phyloP scores from a whole-genome alignment of 768 basidiomycete genomes.

The Lactarius psammicola region DNA sequence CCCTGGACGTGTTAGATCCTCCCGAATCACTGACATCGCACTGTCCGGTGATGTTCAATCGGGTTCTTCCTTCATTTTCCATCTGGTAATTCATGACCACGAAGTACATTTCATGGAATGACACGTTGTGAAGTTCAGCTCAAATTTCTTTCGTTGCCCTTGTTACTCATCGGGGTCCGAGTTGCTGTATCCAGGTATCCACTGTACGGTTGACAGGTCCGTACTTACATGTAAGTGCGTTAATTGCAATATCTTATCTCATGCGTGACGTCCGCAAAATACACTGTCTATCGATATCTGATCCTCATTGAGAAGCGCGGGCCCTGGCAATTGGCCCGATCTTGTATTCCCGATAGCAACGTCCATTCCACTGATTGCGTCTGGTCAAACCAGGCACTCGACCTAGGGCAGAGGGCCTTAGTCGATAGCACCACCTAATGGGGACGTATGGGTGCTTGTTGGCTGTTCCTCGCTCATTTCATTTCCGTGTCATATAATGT shows the following conservation, averaged over 20 bases:
- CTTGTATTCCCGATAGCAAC: neutral
- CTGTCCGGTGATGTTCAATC: neutral
- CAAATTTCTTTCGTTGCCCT: neutral
- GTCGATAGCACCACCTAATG: neutral
- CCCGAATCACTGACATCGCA: neutral
- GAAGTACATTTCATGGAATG: neutral
- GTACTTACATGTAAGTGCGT: neutral
- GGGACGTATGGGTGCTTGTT: neutral
- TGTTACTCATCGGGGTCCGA: neutral
- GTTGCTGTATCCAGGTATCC: neutral
- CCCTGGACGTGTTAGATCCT: neutral
- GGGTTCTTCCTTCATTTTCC: neutral
- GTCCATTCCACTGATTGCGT: neutral
- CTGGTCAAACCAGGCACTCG: neutral
- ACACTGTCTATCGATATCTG: neutral
- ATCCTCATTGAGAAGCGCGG: neutral
- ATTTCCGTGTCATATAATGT: neutral
- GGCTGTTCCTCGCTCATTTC: neutral
- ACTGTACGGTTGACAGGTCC: neutral
- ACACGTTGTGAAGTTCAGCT: neutral
- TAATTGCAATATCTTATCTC: neutral
- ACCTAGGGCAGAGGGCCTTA: neutral
- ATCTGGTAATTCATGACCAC: neutral
- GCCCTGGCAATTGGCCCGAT: neutral
- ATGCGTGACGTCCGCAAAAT: neutral